Conservation (phyloP, 306 rosid genomes). For the Begonia fuchsioides region DNA sequence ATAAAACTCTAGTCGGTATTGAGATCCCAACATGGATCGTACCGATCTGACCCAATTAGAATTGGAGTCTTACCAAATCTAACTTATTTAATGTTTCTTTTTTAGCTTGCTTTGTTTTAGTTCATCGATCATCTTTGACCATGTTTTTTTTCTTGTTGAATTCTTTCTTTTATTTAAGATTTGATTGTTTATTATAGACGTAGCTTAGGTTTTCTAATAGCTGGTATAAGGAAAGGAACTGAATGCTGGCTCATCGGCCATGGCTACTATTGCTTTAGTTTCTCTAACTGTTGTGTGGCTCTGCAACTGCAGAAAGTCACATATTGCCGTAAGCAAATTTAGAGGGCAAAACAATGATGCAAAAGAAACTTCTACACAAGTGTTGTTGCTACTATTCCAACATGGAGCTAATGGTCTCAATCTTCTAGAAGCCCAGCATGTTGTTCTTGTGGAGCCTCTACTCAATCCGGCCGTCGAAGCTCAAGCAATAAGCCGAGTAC, state of each 20-base stretch:
- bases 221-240: background rate
- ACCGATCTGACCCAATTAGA: too few species aligned
- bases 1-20: too few species aligned
- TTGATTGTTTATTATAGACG: too few species aligned
- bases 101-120: too few species aligned
- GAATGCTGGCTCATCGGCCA: background rate
- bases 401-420: conserved; percentile 96
- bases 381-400: conserved; percentile 69
- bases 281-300: conserved; percentile 11
- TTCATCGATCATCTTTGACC: too few species aligned
- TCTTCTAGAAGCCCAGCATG: conserved; percentile 91
- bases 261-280: background rate
- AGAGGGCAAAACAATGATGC: conserved; percentile 36
- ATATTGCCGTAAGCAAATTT: conserved; percentile 64
- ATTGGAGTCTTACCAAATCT: too few species aligned
- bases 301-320: conserved; percentile 56
- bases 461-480: conserved; percentile 97
- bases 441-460: conserved; percentile 78
- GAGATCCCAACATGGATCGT: too few species aligned
- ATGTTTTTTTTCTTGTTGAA: too few species aligned
- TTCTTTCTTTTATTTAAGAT: too few species aligned
- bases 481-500: conserved; percentile 88
- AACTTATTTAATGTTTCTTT: too few species aligned
- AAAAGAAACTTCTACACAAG: conserved; percentile 41
- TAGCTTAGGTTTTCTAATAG: too few species aligned